Percentiles rank a stretch among this genome's conserved stretches.
Conservation (phyloP, 2,329 filamentous ascomycete species). For the Aspergillus floridensis region DNA sequence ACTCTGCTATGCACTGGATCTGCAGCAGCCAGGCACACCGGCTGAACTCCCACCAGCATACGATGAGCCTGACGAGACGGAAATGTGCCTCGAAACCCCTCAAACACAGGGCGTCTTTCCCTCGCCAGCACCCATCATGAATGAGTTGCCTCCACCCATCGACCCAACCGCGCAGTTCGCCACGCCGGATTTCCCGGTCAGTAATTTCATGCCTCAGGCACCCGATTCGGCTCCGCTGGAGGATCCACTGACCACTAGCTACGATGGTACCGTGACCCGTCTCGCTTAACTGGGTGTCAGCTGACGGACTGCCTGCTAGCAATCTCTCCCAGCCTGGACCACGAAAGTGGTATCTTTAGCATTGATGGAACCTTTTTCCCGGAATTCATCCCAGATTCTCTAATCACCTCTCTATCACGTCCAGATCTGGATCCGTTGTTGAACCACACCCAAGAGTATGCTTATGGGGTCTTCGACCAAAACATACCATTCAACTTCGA, state of each 20-base stretch:
- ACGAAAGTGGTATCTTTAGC: conserved; percentile 30
- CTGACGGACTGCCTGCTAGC: not conserved
- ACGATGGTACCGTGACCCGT: conserved; percentile 11
- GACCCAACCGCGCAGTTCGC: conserved; percentile 8
- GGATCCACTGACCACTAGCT: conserved; percentile 12
- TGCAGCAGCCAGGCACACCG: not conserved
- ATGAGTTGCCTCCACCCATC: conserved; percentile 15
- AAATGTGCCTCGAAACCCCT: conserved; percentile 1
- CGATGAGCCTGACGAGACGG: conserved; percentile 5
- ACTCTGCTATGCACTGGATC: not conserved
- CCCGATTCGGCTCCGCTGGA: not conserved
- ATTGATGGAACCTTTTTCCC: conserved; percentile 31
- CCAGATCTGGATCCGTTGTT: conserved; percentile 23
- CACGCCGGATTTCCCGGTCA: conserved; percentile 12
- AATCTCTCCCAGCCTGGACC: conserved; percentile 25
- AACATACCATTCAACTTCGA: conserved; percentile 24
- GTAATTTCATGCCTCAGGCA: conserved; percentile 8
- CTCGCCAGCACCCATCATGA: not conserved
- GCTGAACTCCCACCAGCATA: not conserved
- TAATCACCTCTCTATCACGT: conserved; percentile 25
- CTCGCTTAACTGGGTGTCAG: not conserved
- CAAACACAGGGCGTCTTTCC: conserved; percentile 11
- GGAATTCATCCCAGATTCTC: conserved; percentile 29
- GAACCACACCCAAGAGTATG: conserved; percentile 22
- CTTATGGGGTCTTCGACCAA: conserved; percentile 21